These are phyloP conservation scores for Apiotrichum brassicae DNA, from an alignment of 1,284 basidiomycete genomes.

Conservation along the genomic window DNA sequence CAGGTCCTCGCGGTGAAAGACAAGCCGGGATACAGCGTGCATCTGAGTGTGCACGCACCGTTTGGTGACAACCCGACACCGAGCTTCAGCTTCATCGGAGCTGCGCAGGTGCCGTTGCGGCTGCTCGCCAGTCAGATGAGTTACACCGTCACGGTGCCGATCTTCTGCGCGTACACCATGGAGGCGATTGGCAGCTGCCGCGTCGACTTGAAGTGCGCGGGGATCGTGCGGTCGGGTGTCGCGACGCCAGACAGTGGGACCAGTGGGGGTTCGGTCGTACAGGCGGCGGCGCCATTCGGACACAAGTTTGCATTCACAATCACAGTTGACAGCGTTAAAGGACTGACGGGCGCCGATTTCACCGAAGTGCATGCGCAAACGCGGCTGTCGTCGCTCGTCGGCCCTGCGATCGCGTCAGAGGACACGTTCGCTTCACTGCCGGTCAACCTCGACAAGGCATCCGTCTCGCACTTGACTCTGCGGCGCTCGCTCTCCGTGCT, in stretches of 20 bases:
- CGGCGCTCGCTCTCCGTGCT: conserved; percentile 71
- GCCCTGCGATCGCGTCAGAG: conserved; percentile 61
- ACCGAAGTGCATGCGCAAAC: conserved; percentile 74
- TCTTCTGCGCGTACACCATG: conserved; percentile 84
- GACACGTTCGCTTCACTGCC: conserved; percentile 72
- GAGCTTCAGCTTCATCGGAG: conserved; percentile 85
- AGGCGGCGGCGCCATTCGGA: conserved; percentile 55
- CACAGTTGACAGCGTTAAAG: conserved; percentile 76
- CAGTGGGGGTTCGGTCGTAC: conserved; percentile 7
- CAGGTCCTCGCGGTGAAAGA: conserved; percentile 89
- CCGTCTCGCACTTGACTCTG: conserved; percentile 70
- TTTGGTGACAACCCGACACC: conserved; percentile 83
- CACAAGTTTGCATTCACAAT: conserved; percentile 75
- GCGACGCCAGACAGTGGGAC: conserved; percentile 28
- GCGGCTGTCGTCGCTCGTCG: conserved; percentile 71
- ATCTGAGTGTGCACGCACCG: conserved; percentile 86
- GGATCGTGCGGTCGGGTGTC: conserved; percentile 22
- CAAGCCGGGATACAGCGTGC: conserved; percentile 82
- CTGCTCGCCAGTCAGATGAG: conserved; percentile 73
- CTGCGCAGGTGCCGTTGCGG: conserved; percentile 72
- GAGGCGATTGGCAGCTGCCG: conserved; percentile 90
- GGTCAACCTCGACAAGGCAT: conserved; percentile 65
- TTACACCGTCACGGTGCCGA: conserved; percentile 66
- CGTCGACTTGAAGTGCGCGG: conserved; percentile 50
- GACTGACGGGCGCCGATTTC: conserved; percentile 77